A percentile compares a stretch with the other conserved stretches of the same genome.
phyloP scores from a whole-genome alignment of 1,284 basidiomycete genomes.

The Papiliotrema flavescens region DNA sequence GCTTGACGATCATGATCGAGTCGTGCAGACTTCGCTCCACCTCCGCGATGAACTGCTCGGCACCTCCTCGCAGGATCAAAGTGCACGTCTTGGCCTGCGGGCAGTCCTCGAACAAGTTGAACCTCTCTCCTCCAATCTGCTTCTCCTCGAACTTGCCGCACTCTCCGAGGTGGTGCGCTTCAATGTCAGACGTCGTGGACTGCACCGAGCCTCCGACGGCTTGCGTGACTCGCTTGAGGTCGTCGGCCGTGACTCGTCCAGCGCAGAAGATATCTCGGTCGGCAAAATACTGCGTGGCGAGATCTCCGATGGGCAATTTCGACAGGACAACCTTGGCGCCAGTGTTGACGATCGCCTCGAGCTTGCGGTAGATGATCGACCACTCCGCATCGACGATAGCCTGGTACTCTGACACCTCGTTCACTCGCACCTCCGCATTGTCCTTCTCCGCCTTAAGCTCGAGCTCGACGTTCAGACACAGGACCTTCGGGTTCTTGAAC shows the following conservation, averaged over 20 bases:
- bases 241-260: conserved; percentile 85
- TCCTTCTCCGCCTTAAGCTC: conserved; percentile 99
- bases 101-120: conserved; percentile 93
- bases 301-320: conserved; percentile 96
- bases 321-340: conserved; percentile 97
- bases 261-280: conserved; percentile 99
- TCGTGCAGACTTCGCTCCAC: conserved; percentile 97
- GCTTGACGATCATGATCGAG: conserved; percentile 98
- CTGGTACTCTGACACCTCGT: conserved; percentile 95
- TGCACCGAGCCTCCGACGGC: conserved; percentile 94
- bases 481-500: conserved; percentile 82
- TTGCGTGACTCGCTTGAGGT: conserved; percentile 90
- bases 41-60: conserved; percentile 98
- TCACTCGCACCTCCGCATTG: conserved; percentile 96
- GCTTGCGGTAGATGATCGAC: conserved; percentile 98
- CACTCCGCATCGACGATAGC: conserved; percentile 99
- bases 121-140: conserved; percentile 96
- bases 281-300: conserved; percentile 99
- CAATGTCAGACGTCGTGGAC: conserved; percentile 91
- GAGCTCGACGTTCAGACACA: conserved; percentile 96
- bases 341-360: conserved; percentile 92
- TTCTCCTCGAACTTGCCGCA: conserved; percentile 90
- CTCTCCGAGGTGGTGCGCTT: conserved; percentile 82
- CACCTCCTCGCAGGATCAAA: conserved; percentile 90
- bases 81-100: conserved; percentile 97